A percentile compares a stretch with the other conserved stretches of the same genome.
Conservation (phyloP, 2,329 filamentous ascomycete species). For the Akanthomyces muscarius region DNA sequence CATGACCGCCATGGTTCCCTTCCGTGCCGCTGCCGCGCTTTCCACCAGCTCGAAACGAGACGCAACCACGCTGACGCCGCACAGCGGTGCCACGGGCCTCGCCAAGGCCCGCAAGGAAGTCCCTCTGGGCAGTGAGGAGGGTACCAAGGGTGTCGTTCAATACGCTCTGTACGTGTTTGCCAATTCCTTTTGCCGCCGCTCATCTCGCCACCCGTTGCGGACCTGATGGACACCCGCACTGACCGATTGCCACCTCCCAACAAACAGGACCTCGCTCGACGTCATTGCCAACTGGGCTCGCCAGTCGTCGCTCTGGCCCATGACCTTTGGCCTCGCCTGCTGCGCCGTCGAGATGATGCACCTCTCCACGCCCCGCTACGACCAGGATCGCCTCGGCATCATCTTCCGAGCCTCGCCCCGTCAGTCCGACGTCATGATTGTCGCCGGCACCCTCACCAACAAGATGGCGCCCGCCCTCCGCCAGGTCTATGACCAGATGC, state of each 20-base stretch:
- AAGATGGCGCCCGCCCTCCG: slow-evolving; percentile 91
- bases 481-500: slow-evolving; percentile 95
- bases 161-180: slow-evolving; percentile 70
- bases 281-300: slow-evolving; percentile 79
- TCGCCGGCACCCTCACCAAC: slow-evolving; percentile 88
- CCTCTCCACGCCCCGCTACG: slow-evolving; percentile 80
- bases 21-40: slow-evolving; percentile 59
- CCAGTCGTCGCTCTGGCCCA: slow-evolving; percentile 80
- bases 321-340: slow-evolving; percentile 85
- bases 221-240: background rate
- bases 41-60: slow-evolving; percentile 64
- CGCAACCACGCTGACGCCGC: slow-evolving; percentile 53
- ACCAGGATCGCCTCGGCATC: slow-evolving; percentile 82
- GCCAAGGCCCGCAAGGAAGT: slow-evolving; percentile 64
- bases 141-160: slow-evolving; percentile 75
- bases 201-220: background rate
- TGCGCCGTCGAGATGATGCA: slow-evolving; percentile 94
- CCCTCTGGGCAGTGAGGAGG: slow-evolving; percentile 71
- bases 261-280: slow-evolving; percentile 67
- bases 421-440: slow-evolving; percentile 90
- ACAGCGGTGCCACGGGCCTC: slow-evolving; percentile 50
- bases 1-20: slow-evolving; percentile 56
- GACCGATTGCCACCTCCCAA: background rate
- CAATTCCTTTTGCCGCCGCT: background rate
- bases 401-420: slow-evolving; percentile 86